Evolutionary conservation across 495 filamentous ascomycete genomes (phyloP), one percentile per base, ranked within the genome.

Genomic region (Penicillium tannophilum): DNA sequence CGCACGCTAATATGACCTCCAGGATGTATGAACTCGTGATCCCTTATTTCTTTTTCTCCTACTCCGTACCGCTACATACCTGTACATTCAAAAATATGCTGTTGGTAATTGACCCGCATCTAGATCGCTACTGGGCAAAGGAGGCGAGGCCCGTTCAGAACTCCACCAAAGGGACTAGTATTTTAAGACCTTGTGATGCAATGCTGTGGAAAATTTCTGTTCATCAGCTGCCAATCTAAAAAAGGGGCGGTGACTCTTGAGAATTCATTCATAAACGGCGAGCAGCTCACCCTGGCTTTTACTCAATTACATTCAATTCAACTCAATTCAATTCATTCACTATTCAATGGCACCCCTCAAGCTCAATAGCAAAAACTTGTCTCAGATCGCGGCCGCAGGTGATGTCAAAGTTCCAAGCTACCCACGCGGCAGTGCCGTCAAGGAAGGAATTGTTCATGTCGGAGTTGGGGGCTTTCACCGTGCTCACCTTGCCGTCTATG

Each of bases 391-490:
- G 44, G 52, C 68, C 5, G 63, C 69, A 6, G 43, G 56, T 9
- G 45, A 65, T 43, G 58, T 76, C 55, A 64, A 71, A 59, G 60
- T 71, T 30, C 76, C 76, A 6, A 73, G 57, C 57, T 77, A 78
- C 60, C 46, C 47, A 54, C 76, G 76, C 50, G 68, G 65, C 58
- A 54, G 28, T 39, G 71, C 72, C 26, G 74, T 79, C 64, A 80
- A 80, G 65, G 77, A 80, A 62, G 77, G 77, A 33, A 80, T 80
- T 48, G 76, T 80, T 47, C 77, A 80, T 54, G 57, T 80, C 43
- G 77, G 77, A 5, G 76, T 80, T 0, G 77, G 77, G 28, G 77
- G 77, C 63, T 80, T 80, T 73, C 77, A 80, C 70, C 62, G 77
- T 19, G 75, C 77, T 49, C 77, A 80, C 39, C 67, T 80, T 65